Conservation (phyloP, 2,329 filamentous ascomycete genomes). For the Beauveria australis region DNA sequence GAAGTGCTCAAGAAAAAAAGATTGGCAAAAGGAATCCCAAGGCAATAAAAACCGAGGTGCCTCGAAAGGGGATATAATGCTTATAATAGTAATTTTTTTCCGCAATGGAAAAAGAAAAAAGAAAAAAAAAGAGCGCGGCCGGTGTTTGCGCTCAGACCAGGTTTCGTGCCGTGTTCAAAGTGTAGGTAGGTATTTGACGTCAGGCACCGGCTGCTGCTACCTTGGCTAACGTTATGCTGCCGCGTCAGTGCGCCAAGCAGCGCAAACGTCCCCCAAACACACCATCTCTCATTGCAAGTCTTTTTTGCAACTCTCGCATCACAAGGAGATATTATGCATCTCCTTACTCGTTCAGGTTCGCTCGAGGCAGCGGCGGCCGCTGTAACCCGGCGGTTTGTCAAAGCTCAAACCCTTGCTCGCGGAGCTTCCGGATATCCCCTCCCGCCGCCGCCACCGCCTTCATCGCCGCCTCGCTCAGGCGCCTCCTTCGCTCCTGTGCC, state of each 20-base stretch:
- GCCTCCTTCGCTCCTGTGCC: conserved; percentile 65
- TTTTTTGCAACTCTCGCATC: too few relatives aligned
- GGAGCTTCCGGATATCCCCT: conserved; percentile 51
- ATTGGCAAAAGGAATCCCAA: neutral
- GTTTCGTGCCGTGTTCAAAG: neutral
- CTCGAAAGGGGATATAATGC: neutral
- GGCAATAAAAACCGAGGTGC: neutral
- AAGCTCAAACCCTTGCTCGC: conserved; percentile 41
- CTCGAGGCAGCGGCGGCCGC: neutral
- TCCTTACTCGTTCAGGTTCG: neutral
- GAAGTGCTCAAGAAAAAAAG: neutral
- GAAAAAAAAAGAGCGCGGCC: too few relatives aligned
- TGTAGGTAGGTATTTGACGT: too few relatives aligned
- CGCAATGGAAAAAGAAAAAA: neutral
- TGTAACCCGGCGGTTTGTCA: conserved; percentile 14
- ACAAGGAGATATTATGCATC: too few relatives aligned
- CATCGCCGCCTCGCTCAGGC: conserved; percentile 59
- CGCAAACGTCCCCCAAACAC: too few relatives aligned
- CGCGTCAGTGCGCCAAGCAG: neutral
- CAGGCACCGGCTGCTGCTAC: too few relatives aligned
- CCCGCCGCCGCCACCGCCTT: conserved; percentile 63
- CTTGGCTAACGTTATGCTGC: too few relatives aligned
- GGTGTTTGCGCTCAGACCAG: neutral
- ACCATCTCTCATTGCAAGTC: too few relatives aligned
- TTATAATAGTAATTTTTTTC: neutral